Evolutionary conservation across 352 stramenopile genomes (phyloP).

Genomic region (Salisapilia sapeloensis): DNA sequence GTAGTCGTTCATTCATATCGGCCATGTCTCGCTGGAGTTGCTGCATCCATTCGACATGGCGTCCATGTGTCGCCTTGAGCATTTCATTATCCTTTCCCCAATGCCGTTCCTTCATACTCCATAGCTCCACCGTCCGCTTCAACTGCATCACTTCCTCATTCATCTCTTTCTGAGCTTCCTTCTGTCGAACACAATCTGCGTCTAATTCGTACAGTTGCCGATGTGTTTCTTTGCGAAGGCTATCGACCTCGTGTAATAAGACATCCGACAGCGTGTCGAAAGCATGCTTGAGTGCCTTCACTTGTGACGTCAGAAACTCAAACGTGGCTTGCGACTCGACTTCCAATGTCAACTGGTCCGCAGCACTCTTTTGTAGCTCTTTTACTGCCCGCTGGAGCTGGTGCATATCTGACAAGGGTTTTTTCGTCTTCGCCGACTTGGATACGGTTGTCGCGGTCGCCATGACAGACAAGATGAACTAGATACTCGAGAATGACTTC

Average conservation of each 20-base stretch:
- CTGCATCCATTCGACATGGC: slow-evolving; percentile 80
- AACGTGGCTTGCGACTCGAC: slow-evolving; percentile 72
- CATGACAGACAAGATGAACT: slow-evolving; percentile 15
- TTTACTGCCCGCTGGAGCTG: slow-evolving; percentile 63
- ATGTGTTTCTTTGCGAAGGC: slow-evolving; percentile 45
- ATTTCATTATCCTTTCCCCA: slow-evolving; percentile 80
- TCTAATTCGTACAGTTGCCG: slow-evolving; percentile 40
- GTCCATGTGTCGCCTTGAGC: slow-evolving; percentile 58
- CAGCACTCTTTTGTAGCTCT: slow-evolving; percentile 52
- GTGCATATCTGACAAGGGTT: slow-evolving; percentile 66
- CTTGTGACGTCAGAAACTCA: slow-evolving; percentile 64
- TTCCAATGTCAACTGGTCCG: slow-evolving; percentile 56
- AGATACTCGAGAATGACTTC: neutral
- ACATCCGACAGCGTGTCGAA: slow-evolving; percentile 75
- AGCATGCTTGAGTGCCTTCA: slow-evolving; percentile 44
- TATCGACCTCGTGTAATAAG: slow-evolving; percentile 53
- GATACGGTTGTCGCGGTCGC: slow-evolving; percentile 35
- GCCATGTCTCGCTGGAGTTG: slow-evolving; percentile 67
- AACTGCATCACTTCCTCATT: slow-evolving; percentile 51
- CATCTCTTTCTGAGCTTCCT: slow-evolving; percentile 37
- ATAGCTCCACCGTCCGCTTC: slow-evolving; percentile 64
- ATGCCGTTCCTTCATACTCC: slow-evolving; percentile 63
- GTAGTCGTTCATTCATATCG: slow-evolving; percentile 56
- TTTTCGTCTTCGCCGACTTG: slow-evolving; percentile 57
- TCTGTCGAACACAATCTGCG: slow-evolving; percentile 29